Evolutionary conservation across 139 green algal genomes (phyloP), one percentile per base, ranked within the genome.

Genomic region (Coelastrella sp.): DNA sequence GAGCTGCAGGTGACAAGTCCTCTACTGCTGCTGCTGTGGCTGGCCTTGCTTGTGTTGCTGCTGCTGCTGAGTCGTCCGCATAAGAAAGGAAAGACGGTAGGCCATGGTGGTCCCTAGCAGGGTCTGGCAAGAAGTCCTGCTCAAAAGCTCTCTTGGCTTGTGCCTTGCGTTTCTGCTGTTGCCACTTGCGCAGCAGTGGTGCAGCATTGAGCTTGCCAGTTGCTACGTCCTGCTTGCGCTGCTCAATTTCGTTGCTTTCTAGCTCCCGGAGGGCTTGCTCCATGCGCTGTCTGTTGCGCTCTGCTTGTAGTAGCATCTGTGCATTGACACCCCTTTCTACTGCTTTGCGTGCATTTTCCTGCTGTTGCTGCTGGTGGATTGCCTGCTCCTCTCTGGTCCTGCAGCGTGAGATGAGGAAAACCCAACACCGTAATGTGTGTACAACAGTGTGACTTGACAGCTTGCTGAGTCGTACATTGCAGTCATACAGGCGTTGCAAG

Each of bases 121-220:
- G 32, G 14, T 65, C 47, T 68, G 87, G 87, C 56, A 91, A 56
- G 78, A 91, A 91, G 19, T 91, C 87, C 6, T 73, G 61, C 54
- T 91, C 87, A 81, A 91, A 91, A 5, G 65, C 87, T 7, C 64
- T 58, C 13, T 54, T 56, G 6, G 78, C 87, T 73, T 71, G 76
- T 20, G 66, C 87, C 77, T 81, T 32, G 19, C 64, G 64, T 59
- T 66, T 77, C 87, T 91, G 87, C 64, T 79, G 65, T 22, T 87
- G 87, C 87, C 87, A 91, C 65, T 73, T 60, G 20, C 79, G 87
- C 47, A 91, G 64, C 78, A 91, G 87, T 5, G 87, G 87, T 5
- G 87, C 87, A 11, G 87, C 87, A 61, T 8, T 78, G 19, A 73
- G 7, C 17, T 73, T 80, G 78, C 78, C 77, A 16, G 32, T 58